Evolutionary conservation across 1,284 basidiomycete species (phyloP).

Genomic region (Porodaedalea pini): DNA sequence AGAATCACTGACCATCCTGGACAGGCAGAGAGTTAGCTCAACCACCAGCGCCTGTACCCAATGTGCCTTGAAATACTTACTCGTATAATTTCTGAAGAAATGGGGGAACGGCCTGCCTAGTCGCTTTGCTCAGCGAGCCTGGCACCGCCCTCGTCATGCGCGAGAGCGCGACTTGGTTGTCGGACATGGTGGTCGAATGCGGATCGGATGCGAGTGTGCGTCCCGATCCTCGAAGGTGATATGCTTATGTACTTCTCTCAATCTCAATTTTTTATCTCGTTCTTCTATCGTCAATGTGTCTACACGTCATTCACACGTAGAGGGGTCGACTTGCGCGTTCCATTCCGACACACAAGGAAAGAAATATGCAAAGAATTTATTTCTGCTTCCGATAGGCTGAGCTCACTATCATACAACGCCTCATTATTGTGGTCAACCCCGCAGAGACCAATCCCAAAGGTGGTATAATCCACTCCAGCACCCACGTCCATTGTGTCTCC

Average conservation of each 20-base stretch:
- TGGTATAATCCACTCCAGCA: constrained; percentile 80
- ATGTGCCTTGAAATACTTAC: constrained; percentile 43
- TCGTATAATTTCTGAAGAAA: constrained; percentile 93
- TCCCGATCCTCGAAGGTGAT: background rate
- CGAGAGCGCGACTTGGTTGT: constrained; percentile 52
- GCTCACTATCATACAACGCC: constrained; percentile 10
- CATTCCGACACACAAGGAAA: too few relatives aligned
- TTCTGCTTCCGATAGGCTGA: background rate
- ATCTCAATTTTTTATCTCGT: background rate
- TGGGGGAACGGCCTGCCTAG: constrained; percentile 67
- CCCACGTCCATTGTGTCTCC: constrained; percentile 60
- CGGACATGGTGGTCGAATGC: constrained; percentile 29
- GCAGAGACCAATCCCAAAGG: constrained; percentile 59
- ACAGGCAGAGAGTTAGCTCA: background rate
- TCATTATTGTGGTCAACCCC: constrained; percentile 32
- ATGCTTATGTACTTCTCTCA: background rate
- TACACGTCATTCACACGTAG: background rate
- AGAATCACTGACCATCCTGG: constrained; percentile 62
- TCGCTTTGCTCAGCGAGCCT: constrained; percentile 47
- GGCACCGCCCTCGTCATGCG: constrained; percentile 41
- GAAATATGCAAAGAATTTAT: background rate
- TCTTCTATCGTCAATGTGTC: too few relatives aligned
- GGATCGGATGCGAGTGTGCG: background rate
- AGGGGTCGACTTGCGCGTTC: too few relatives aligned
- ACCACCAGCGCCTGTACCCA: background rate